Percentiles rank a stretch among this genome's conserved stretches.
phyloP scores from a whole-genome alignment of 1,284 basidiomycete species.

The Ustilago nuda region DNA sequence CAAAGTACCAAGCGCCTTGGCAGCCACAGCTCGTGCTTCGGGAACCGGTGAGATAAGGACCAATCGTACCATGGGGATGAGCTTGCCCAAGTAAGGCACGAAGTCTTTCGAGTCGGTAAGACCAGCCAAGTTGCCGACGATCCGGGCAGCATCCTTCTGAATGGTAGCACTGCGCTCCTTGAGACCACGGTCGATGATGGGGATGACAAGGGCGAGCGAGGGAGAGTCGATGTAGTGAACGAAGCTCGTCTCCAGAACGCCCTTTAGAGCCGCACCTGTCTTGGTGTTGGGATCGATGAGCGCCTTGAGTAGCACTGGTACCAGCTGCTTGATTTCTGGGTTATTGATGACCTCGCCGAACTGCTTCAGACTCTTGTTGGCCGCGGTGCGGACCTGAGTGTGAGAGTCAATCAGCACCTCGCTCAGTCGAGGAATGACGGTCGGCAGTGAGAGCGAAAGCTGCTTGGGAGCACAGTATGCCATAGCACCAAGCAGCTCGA shows the following conservation, averaged over 20 bases:
- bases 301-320: constrained; percentile 92
- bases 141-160: constrained; percentile 95
- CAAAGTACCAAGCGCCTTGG: constrained; percentile 95
- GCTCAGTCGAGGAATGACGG: constrained; percentile 94
- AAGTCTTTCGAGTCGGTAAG: constrained; percentile 96
- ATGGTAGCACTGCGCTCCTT: constrained; percentile 90
- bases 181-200: constrained; percentile 93
- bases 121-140: constrained; percentile 90
- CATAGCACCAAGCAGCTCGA: constrained; percentile 98
- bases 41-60: constrained; percentile 92
- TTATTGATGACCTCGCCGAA: constrained; percentile 81
- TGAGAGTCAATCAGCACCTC: constrained; percentile 97
- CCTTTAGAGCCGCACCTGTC: constrained; percentile 84
- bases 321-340: constrained; percentile 87
- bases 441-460: constrained; percentile 92
- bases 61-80: constrained; percentile 89
- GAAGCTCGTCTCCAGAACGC: constrained; percentile 92
- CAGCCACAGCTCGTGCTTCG: constrained; percentile 95
- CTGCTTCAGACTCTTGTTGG: constrained; percentile 94
- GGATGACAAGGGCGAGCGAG: constrained; percentile 94
- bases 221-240: constrained; percentile 99
- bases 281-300: constrained; percentile 91
- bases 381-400: constrained; percentile 90
- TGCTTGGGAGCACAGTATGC: constrained; percentile 97
- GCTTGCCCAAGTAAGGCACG: constrained; percentile 88